Percentiles rank a stretch among this genome's conserved stretches.
Conservation (phyloP, 345 rosid species). For the Hypericum androsaemum region DNA sequence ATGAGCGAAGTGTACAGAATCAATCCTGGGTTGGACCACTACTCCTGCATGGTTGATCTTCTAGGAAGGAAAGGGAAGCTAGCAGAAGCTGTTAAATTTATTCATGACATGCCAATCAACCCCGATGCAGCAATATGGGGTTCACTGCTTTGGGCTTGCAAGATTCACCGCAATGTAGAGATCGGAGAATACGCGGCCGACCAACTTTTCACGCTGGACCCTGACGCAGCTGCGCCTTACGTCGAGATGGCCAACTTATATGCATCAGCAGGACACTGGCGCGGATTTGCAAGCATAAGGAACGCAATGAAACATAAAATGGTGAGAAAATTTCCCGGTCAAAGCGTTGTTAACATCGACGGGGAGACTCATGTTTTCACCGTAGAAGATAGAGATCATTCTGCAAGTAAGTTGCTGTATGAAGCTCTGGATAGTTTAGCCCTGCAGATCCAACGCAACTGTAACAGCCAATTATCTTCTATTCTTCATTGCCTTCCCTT, state of each 20-base stretch:
- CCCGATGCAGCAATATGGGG: conserved; percentile 65
- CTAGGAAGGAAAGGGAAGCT: conserved; percentile 51
- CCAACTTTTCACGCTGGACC: conserved; percentile 9
- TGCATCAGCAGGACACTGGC: conserved; percentile 13
- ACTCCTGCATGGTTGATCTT: conserved; percentile 59
- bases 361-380: conserved; percentile 11
- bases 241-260: conserved; percentile 18
- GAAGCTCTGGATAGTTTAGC: conserved; percentile 12
- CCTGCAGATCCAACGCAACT: not conserved
- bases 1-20: conserved; percentile 36
- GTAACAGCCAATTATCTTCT: no score
- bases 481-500: no score
- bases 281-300: conserved; percentile 12
- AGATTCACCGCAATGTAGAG: conserved; percentile 2
- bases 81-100: conserved; percentile 39
- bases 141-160: conserved; percentile 34
- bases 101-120: conserved; percentile 32
- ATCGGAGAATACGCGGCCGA: conserved; percentile 17
- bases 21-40: conserved; percentile 46
- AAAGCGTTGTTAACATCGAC: conserved; percentile 21
- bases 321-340: conserved; percentile 17
- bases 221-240: conserved; percentile 9
- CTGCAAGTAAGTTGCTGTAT: conserved; percentile 7
- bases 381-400: conserved; percentile 10
- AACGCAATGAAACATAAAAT: conserved; percentile 13